Conservation (phyloP, 2,329 filamentous ascomycete genomes). For the Apiospora malaysiana region DNA sequence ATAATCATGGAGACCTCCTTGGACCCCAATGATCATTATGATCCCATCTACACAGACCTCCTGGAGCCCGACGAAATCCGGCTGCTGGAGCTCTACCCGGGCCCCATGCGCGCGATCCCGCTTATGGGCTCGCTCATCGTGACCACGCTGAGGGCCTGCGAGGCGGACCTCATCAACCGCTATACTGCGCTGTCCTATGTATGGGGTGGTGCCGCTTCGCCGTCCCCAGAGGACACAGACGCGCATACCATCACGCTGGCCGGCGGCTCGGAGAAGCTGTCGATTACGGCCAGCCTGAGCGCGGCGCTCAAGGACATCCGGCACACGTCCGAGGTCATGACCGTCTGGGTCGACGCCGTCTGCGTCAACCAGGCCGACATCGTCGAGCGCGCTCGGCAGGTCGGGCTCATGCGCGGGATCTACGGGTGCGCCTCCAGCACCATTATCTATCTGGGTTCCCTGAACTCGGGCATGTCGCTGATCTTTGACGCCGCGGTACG, state of each 20-base stretch:
- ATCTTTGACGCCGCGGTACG: not conserved
- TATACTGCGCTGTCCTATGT: conserved; percentile 19
- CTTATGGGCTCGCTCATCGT: conserved; percentile 1
- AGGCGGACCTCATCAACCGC: not conserved
- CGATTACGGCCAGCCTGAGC: not conserved
- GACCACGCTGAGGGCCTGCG: not conserved
- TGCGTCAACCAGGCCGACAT: conserved; percentile 26
- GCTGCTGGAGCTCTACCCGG: conserved; percentile 8
- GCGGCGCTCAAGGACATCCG: conserved; percentile 6
- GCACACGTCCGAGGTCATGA: not conserved
- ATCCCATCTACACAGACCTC: conserved; percentile 6
- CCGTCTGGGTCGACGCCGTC: conserved; percentile 27
- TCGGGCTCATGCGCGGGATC: conserved; percentile 24
- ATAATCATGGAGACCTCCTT: not conserved
- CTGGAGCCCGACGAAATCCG: conserved; percentile 13
- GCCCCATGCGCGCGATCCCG: not conserved
- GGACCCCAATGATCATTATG: not conserved
- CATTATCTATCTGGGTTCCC: conserved; percentile 20
- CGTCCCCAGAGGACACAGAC: not conserved
- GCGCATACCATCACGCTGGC: not conserved
- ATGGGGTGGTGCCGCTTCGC: not conserved
- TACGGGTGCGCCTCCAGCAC: conserved; percentile 18
- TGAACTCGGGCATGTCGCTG: not conserved
- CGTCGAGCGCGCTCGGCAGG: conserved; percentile 21
- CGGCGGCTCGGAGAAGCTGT: not conserved